phyloP scores from a whole-genome alignment of 305 asterid species.

The Solanum hybrid region DNA sequence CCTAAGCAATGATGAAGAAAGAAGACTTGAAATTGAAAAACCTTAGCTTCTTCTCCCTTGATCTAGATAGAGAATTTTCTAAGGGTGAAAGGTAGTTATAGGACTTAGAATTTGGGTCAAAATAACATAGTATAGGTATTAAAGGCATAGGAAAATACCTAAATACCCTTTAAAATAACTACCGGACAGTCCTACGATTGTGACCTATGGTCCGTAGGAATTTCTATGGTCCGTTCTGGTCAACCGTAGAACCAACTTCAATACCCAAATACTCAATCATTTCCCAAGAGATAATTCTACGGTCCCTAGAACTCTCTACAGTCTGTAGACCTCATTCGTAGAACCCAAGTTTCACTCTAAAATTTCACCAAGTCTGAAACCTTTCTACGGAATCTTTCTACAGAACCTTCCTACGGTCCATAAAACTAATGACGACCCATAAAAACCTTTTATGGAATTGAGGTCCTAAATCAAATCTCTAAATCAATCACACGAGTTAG shows the following conservation, averaged over 20 bases:
- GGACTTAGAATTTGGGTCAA: neutral
- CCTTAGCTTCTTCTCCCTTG: neutral
- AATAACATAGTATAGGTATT: neutral
- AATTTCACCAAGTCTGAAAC: neutral
- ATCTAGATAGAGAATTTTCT: neutral
- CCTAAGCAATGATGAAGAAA: neutral
- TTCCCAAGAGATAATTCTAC: neutral
- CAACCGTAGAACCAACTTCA: neutral
- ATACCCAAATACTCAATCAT: neutral
- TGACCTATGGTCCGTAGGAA: neutral
- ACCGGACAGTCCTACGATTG: neutral
- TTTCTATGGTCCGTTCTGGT: neutral
- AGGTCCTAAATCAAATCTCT: neutral
- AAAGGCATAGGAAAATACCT: neutral
- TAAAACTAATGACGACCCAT: neutral
- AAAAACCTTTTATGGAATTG: neutral
- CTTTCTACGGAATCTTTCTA: neutral
- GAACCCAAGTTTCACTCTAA: neutral
- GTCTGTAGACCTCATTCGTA: neutral
- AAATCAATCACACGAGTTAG: neutral
- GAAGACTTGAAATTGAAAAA: neutral
- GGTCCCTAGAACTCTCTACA: neutral
- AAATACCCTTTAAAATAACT: neutral
- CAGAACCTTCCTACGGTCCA: neutral
- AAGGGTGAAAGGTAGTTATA: neutral